Evolutionary conservation across 805 yeast genomes (phyloP), one percentile per base, ranked within the genome.

Genomic region (Candida sithepensis): DNA sequence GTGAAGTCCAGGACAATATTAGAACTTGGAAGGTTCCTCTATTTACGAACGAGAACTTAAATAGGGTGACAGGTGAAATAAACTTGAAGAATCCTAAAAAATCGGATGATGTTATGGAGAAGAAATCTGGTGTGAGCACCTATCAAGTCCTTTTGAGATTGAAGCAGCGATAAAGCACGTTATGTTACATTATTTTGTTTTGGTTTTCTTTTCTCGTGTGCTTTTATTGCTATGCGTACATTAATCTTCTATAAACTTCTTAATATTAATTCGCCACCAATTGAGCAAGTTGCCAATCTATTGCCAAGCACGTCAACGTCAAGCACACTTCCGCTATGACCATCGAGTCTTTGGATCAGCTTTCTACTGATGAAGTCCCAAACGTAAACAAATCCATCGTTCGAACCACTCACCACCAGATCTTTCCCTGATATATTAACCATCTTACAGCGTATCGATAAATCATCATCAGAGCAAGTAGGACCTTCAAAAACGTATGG

Each of bases 311-410:
- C 75, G 55, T 77, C 82, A 7, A 84, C 76, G 60, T 81, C 89
- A 22, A 82, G 63, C 0, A 82, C 85, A 0, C 82, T 64, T 0
- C 89, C 85, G 4, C 58, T 53, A 57, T 87, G 91, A 2, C 90
- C 91, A 3, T 71, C 68, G 9, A 74, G 61, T 55, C 82, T 81
- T 41, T 71, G 66, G 5, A 71, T 49, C 22, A 82, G 54, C 42
- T 70, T 70, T 44, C 79, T 67, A 0, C 84, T 68, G 3, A 71
- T 70, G 14, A 76, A 67, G 50, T 82, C 82, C 92, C 91, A 87
- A 3, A 74, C 53, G 4, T 80, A 77, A 0, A 77, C 73, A 5
- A 79, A 71, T 1, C 74, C 69, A 60, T 85, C 89, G 24, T 77
- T 79, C 1, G 88, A 77, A 0, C 92, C 94, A 16, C 88, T 78